Conservation (phyloP, 2,329 filamentous ascomycete genomes). For the Sporothrix mexicana region DNA sequence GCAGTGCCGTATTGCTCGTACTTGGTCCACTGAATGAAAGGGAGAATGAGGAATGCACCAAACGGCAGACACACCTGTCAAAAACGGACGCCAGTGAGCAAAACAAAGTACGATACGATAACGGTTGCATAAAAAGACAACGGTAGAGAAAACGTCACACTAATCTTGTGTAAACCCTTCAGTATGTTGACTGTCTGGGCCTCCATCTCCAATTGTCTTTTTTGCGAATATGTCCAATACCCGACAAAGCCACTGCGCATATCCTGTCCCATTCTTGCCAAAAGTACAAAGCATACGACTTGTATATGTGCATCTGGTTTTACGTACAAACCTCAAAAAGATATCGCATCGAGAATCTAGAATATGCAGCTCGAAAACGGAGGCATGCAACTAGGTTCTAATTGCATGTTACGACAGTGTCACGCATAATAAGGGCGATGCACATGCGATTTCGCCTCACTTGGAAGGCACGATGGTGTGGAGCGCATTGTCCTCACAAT, state of each 20-base stretch:
- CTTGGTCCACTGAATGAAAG: background rate
- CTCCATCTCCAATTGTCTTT: too few relatives aligned
- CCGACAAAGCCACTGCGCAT: background rate
- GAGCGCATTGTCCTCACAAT: background rate
- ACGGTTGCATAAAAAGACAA: conserved; percentile 10
- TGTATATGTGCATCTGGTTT: background rate
- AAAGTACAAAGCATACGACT: background rate
- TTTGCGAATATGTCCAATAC: background rate
- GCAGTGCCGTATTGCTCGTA: too few relatives aligned
- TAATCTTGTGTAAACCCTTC: too few relatives aligned
- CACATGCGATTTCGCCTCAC: conserved; percentile 2
- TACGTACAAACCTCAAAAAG: background rate
- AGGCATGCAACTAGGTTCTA: background rate
- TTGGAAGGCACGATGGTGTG: background rate
- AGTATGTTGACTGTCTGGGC: background rate
- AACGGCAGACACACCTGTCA: conserved; percentile 2
- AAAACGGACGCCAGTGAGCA: background rate
- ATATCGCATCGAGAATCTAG: background rate
- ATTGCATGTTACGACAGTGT: conserved; percentile 5
- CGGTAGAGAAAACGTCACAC: background rate
- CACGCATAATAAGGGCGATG: conserved; percentile 7
- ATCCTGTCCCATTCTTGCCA: background rate
- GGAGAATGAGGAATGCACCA: background rate
- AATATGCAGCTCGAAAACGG: conserved; percentile 9
- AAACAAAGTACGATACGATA: background rate